Conservation (phyloP, 768 basidiomycete species). For the Tulasnella sp. region DNA sequence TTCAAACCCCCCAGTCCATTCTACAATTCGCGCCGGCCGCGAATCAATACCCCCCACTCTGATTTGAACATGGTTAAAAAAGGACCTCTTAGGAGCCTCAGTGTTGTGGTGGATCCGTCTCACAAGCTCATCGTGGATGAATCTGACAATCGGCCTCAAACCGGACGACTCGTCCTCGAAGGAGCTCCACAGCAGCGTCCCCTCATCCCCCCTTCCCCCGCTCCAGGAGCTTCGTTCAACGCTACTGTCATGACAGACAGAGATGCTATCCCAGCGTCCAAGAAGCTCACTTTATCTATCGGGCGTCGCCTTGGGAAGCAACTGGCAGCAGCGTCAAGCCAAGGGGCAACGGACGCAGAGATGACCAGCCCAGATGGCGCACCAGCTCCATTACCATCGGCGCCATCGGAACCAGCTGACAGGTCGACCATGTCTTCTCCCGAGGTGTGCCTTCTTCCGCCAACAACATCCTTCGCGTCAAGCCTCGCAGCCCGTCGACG, state of each 20-base stretch:
- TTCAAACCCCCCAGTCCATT: background rate
- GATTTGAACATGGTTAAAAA: constrained; percentile 7
- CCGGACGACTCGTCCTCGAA: constrained; percentile 11
- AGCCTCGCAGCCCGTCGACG: constrained; percentile 31
- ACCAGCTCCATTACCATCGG: background rate
- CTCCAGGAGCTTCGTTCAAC: constrained; percentile 2
- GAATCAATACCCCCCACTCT: background rate
- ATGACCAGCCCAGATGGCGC: background rate
- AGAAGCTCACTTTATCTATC: too few relatives aligned
- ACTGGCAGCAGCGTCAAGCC: too few relatives aligned
- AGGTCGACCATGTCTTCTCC: background rate
- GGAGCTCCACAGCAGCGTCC: background rate
- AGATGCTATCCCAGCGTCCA: too few relatives aligned
- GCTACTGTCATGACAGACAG: background rate
- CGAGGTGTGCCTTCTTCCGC: background rate
- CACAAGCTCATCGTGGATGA: constrained; percentile 10
- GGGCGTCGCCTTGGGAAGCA: too few relatives aligned
- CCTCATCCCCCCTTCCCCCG: constrained; percentile 10
- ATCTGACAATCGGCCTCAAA: constrained; percentile 5
- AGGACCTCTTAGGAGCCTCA: constrained; percentile 8
- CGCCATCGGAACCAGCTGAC: background rate
- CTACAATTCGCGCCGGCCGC: background rate
- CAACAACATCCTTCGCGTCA: constrained; percentile 3
- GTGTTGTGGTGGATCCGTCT: constrained; percentile 12
- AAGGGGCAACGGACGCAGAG: background rate